These are phyloP conservation scores for Fusarium oligoseptatum DNA, from an alignment of 2,329 filamentous ascomycete genomes.

Conservation along the genomic window DNA sequence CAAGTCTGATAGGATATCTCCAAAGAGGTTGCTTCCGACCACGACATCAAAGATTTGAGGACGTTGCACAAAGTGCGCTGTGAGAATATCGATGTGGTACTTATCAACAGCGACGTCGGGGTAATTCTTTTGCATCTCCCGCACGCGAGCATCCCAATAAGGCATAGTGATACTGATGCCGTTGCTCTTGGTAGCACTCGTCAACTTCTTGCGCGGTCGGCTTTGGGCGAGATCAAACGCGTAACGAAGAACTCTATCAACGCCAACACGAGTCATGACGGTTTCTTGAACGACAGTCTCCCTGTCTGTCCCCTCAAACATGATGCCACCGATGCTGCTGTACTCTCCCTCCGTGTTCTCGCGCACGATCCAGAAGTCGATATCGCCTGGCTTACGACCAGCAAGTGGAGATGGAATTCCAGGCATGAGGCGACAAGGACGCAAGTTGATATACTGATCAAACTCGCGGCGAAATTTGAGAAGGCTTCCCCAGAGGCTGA, in stretches of 20 bases:
- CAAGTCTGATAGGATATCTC: conserved; percentile 79
- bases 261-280: conserved; percentile 72
- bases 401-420: conserved; percentile 71
- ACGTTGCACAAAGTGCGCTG: conserved; percentile 72
- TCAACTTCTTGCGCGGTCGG: conserved; percentile 70
- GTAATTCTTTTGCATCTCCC: conserved; percentile 66
- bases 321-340: conserved; percentile 73
- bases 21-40: conserved; percentile 73
- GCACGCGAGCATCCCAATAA: conserved; percentile 74
- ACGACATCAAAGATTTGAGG: conserved; percentile 73
- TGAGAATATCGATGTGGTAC: conserved; percentile 77
- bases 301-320: conserved; percentile 70
- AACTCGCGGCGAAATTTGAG: conserved; percentile 76
- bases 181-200: conserved; percentile 76
- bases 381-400: conserved; percentile 66
- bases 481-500: conserved; percentile 76
- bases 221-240: conserved; percentile 73
- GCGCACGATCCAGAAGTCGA: conserved; percentile 76
- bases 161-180: conserved; percentile 77
- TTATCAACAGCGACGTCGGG: conserved; percentile 72
- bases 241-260: conserved; percentile 73
- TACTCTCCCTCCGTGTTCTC: conserved; percentile 79
- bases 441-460: conserved; percentile 77
- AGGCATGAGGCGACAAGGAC: conserved; percentile 72
- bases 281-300: conserved; percentile 73